Conservation (phyloP, 441 rosid species). For the Brassica hybrid region DNA sequence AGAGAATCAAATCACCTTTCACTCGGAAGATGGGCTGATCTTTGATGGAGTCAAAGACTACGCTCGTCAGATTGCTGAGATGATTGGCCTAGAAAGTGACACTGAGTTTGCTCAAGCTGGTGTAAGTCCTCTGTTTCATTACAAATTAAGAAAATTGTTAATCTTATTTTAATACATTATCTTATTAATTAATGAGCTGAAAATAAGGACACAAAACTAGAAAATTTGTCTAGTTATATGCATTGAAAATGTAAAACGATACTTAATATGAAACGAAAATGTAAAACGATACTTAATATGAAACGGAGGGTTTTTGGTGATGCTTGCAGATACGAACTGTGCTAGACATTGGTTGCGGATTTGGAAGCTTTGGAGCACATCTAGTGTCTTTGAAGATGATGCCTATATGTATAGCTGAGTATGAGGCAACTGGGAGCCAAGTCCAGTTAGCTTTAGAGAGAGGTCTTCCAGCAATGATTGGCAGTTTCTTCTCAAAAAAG, state of each 20-base stretch:
- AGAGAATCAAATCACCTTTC: slow-evolving; percentile 99
- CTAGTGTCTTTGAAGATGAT: slow-evolving; percentile 78
- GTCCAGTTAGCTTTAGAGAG: slow-evolving; percentile 96
- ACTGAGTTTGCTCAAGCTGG: slow-evolving; percentile 92
- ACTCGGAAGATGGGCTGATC: slow-evolving; percentile 82
- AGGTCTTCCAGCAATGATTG: slow-evolving; percentile 98
- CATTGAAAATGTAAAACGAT: not conserved
- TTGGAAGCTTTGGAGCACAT: slow-evolving; percentile 98
- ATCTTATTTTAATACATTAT: not conserved
- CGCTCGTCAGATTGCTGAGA: slow-evolving; percentile 93
- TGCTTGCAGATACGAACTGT: slow-evolving; percentile 70
- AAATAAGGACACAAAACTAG: not conserved
- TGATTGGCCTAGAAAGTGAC: slow-evolving; percentile 93
- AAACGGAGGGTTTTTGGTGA: not conserved
- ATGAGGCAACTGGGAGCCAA: slow-evolving; percentile 97
- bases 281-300: not conserved
- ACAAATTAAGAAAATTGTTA: not conserved
- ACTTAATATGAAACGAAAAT: not conserved
- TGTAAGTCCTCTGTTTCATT: slow-evolving; percentile 55
- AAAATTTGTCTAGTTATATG: not conserved
- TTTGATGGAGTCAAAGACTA: slow-evolving; percentile 96
- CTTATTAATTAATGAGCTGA: not conserved
- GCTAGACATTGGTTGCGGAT: slow-evolving; percentile 95
- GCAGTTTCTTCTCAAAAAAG: slow-evolving; percentile 77
- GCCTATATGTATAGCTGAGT: slow-evolving; percentile 88